Percentiles rank a stretch among this genome's conserved stretches.
Evolutionary conservation across 2,329 filamentous ascomycete genomes (phyloP).

Genomic region (Fusarium coicis): DNA sequence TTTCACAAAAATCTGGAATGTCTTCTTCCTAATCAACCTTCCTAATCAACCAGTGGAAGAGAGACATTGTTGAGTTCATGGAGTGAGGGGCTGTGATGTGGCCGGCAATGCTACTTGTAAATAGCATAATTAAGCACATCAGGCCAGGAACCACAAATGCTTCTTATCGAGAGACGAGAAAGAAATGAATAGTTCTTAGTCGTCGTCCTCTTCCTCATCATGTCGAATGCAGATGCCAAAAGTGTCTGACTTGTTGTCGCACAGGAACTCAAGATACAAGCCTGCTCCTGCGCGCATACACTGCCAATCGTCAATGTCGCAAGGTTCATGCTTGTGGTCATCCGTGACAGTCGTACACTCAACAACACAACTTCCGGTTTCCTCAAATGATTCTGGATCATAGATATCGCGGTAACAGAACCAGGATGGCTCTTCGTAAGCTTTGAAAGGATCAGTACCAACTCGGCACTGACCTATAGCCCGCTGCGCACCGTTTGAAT

Average conservation of each 20-base stretch:
- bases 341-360: neutral
- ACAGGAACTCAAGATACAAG: neutral
- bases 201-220: neutral
- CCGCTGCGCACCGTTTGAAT: neutral
- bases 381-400: too few species aligned
- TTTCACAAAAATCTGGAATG: neutral
- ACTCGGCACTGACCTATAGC: neutral
- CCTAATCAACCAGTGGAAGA: neutral
- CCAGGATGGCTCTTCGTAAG: neutral
- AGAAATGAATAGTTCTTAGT: too few species aligned
- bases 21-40: neutral
- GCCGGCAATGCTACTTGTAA: too few species aligned
- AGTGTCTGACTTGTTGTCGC: neutral
- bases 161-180: too few species aligned
- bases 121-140: too few species aligned
- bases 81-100: too few species aligned
- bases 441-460: neutral
- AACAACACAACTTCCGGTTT: neutral
- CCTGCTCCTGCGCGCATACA: neutral
- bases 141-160: too few species aligned
- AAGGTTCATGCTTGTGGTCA: neutral
- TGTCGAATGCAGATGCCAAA: neutral
- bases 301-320: neutral
- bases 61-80: too few species aligned
- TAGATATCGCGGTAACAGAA: neutral